Conservation (phyloP, 768 basidiomycete genomes). For the Xanthoconium purpureum region DNA sequence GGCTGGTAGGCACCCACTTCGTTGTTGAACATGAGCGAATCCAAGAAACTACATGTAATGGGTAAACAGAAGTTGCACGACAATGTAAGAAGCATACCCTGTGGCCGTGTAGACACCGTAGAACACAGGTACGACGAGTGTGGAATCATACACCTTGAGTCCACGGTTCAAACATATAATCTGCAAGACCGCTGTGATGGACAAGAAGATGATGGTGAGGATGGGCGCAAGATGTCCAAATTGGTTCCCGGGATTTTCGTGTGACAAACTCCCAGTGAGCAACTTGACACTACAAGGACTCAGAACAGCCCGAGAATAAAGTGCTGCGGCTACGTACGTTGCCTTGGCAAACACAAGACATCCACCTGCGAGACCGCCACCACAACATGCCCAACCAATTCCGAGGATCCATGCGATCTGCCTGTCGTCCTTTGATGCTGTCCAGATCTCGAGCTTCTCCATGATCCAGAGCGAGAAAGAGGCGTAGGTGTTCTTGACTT, state of each 20-base stretch:
- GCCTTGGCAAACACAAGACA: conserved; percentile 80
- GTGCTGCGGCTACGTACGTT: conserved; percentile 21
- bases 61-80: conserved; percentile 4
- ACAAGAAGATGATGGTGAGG: conserved; percentile 62
- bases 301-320: conserved; percentile 1
- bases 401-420: conserved; percentile 88
- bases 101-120: conserved; percentile 89
- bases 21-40: conserved; percentile 78
- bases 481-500: conserved; percentile 41
- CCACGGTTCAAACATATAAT: conserved; percentile 91
- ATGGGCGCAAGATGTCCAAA: conserved; percentile 81
- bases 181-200: conserved; percentile 78
- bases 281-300: conserved; percentile 63
- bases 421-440: conserved; percentile 76
- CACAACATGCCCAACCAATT: conserved; percentile 91
- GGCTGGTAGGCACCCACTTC: conserved; percentile 81
- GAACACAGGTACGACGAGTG: conserved; percentile 90
- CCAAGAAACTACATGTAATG: conserved; percentile 44
- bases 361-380: conserved; percentile 86
- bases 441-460: conserved; percentile 69
- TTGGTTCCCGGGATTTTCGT: conserved; percentile 81
- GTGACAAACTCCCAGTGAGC: conserved; percentile 70
- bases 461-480: conserved; percentile 50
- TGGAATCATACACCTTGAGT: conserved; percentile 86
- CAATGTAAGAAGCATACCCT: conserved; percentile 48